phyloP scores from a whole-genome alignment of 305 asterid genomes.

The Fraxinus dipetala region DNA sequence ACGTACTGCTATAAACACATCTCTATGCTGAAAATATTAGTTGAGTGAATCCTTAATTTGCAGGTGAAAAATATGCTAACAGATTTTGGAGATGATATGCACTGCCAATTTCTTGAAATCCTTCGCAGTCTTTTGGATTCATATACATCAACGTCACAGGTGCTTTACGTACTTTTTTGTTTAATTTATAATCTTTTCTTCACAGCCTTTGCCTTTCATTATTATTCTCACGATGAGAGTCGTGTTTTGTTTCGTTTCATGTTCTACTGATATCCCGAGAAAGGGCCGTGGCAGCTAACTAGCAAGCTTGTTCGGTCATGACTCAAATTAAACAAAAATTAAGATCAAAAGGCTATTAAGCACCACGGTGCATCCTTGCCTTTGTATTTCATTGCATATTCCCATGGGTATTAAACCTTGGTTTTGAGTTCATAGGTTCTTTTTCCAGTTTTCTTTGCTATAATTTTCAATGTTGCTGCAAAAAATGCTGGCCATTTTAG shows the following conservation, averaged over 20 bases:
- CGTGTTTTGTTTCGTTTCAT: background rate
- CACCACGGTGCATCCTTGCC: background rate
- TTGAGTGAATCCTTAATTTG: constrained; percentile 25
- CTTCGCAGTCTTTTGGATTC: constrained; percentile 94
- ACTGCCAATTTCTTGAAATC: constrained; percentile 94
- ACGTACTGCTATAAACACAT: background rate
- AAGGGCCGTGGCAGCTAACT: constrained; percentile 1
- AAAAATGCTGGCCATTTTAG: background rate
- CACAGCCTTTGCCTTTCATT: constrained; percentile 3
- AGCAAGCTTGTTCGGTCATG: constrained; percentile 7
- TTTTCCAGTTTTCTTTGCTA: background rate
- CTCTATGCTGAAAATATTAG: background rate
- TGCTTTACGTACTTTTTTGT: constrained; percentile 22
- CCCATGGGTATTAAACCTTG: background rate
- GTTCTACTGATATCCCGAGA: constrained; percentile 9
- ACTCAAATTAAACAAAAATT: constrained; percentile 8
- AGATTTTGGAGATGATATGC: constrained; percentile 95
- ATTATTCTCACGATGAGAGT: constrained; percentile 5
- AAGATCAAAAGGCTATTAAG: constrained; percentile 8
- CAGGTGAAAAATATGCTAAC: constrained; percentile 90
- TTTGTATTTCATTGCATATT: background rate
- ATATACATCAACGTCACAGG: constrained; percentile 70
- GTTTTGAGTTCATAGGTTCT: constrained; percentile 1
- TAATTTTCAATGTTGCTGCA: background rate
- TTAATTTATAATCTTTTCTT: constrained; percentile 8